Base-by-base conservation (phyloP, 352 stramenopile genomes). In the Phytophthora sansomeana region DNA sequence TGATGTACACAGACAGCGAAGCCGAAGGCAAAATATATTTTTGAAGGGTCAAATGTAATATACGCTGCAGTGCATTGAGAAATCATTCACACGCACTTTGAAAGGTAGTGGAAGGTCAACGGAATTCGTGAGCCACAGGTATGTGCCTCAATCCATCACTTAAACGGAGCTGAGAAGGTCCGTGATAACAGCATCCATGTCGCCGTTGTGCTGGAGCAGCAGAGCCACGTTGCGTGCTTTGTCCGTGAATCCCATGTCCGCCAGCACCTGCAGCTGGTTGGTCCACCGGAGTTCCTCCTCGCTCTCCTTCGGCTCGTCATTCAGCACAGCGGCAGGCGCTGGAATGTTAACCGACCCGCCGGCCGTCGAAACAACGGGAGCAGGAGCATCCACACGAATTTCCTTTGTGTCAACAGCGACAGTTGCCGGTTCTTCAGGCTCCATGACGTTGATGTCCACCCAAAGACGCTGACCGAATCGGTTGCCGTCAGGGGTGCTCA, bases 391-490 rank as follows among this genome's bases (percentile, higher is more conserved):
- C 26, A 85, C 48, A 29, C 73, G 72, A 47, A 81, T 63, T 24
- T 75, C 71, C 44, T 69, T 77, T n/a, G 46, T 66, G 17, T 62
- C 59, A 10, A 47, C 52, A 24, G 26, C 42, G 61, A 43, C 41
- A 7, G 66, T 56, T 3, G 63, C 58, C 5, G 64, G 47, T 48
- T 78, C 70, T 52, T 77, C 69, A 5, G 76, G 60, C 8, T 68
- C 72, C 56, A 85, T 81, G 26, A 95, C 85, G 17, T 87, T 91
- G 36, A 97, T 83, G 60, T 97, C 89, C 26, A 96, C 83, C 90
- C 90, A 97, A 38, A 97, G 86, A 6, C 89, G 85, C 58, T 97
- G 89, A 0, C 90, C 90, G 58, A 97, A 97, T 44, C 86, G 85
- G 24, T 85, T 91, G 51, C 86, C 87, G 17, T 93, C 82, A 5